Evolutionary conservation across 2,329 filamentous ascomycete genomes (phyloP), one percentile per base, ranked within the genome.

Genomic region (Cladosporium oxysporum): DNA sequence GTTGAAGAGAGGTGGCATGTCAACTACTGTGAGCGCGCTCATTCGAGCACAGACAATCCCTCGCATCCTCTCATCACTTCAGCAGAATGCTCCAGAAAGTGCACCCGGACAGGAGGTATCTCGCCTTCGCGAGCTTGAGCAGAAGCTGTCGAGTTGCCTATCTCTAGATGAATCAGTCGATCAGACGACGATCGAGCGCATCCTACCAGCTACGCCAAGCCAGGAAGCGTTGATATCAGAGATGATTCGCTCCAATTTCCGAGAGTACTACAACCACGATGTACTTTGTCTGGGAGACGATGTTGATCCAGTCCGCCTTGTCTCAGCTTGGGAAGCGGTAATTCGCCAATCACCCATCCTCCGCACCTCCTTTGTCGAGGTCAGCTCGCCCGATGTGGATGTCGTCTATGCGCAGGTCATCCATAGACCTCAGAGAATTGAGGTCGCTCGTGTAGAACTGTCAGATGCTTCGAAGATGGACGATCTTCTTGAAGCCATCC

Each of bases 221-320:
- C 93, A 98, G 78, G 92, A 97, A 76, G 89, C 90, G 1, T 92
- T 97, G 88, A 80, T 96, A 2, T 88, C 89, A 0, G 90, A 92
- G 67, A 96, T 96, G 91, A 70, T 92, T 0, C 83, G 87, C 18
- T 95, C 92, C 0, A 82, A 86, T 3, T 94, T 90, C 71, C 80
- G 83, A 12, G 85, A 88, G 69, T 98, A 98, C 75, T 96, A 92
- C 80, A 97, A 96, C 68, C 89, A 95, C 66, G 91, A 97, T 71
- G 78, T 94, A 2, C 80, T 96, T 26, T 84, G 88, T 68, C 69
- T 97, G 1, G 73, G 78, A 0, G 69, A 80, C 0, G 76, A 79
- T 0, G 81, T 88, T 1, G 83, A 96, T 70, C 44, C 88, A 0
- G 69, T 78, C 0, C 83, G 72, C 55, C 81, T 97, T 0, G 81